Conservation (phyloP, 2,329 filamentous ascomycete genomes). For the Ophiosphaerella herpotricha region DNA sequence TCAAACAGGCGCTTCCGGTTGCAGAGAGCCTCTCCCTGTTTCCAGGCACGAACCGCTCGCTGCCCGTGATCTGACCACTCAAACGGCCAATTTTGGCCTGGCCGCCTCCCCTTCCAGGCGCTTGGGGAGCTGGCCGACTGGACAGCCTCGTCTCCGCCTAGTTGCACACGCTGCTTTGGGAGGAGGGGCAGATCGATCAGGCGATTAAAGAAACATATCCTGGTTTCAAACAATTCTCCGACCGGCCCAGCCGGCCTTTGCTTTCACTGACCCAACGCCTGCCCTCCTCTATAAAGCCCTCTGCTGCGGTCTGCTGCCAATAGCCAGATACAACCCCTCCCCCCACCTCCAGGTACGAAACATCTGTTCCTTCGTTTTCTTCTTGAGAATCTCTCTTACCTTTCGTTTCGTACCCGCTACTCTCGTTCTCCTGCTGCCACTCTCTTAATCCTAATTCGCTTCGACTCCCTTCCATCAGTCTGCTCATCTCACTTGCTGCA, state of each 20-base stretch:
- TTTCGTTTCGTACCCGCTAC: slow-evolving; percentile 35
- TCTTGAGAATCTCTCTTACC: slow-evolving; percentile 39
- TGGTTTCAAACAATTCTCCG: slow-evolving; percentile 48
- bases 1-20: slow-evolving; percentile 46
- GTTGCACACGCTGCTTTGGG: slow-evolving; percentile 38
- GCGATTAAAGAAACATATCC: slow-evolving; percentile 48
- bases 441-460: slow-evolving; percentile 39
- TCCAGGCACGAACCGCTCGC: slow-evolving; percentile 29
- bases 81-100: slow-evolving; percentile 32
- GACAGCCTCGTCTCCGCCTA: slow-evolving; percentile 32
- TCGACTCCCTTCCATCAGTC: slow-evolving; percentile 32
- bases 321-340: slow-evolving; percentile 24
- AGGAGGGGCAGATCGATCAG: slow-evolving; percentile 33
- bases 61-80: slow-evolving; percentile 33
- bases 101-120: slow-evolving; percentile 36
- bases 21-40: slow-evolving; percentile 27
- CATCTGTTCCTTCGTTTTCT: slow-evolving; percentile 41
- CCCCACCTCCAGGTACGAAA: slow-evolving; percentile 29
- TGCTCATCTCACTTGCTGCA: slow-evolving; percentile 19
- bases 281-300: slow-evolving; percentile 42
- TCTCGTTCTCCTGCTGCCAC: slow-evolving; percentile 34
- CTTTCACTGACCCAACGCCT: slow-evolving; percentile 23
- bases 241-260: slow-evolving; percentile 34
- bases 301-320: slow-evolving; percentile 17
- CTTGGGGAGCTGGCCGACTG: slow-evolving; percentile 35